A percentile compares a stretch with the other conserved stretches of the same genome.
These are phyloP conservation scores for Candida buenavistaensis DNA, from an alignment of 1,139 yeast genomes.

Conservation along the genomic window DNA sequence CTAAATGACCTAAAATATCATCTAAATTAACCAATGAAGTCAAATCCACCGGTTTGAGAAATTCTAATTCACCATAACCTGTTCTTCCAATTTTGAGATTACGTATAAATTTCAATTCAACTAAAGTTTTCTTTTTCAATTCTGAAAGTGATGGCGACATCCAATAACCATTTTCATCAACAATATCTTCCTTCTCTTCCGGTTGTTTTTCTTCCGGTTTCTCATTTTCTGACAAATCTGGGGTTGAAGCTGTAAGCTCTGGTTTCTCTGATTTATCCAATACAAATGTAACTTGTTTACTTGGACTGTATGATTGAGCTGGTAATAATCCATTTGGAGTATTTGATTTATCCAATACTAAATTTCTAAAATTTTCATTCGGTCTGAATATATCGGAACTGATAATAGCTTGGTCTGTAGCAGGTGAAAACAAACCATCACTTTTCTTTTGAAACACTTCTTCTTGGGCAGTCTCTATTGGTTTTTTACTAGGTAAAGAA, in stretches of 20 bases:
- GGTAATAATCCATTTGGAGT: conserved; percentile 14
- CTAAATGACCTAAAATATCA: conserved; percentile 64
- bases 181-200: conserved; percentile 31
- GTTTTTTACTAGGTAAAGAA: conserved; percentile 16
- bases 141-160: conserved; percentile 73
- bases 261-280: conserved; percentile 16
- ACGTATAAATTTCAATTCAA: conserved; percentile 63
- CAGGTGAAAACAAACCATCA: conserved; percentile 24
- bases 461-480: conserved; percentile 18
- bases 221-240: conserved; percentile 11
- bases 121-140: conserved; percentile 56
- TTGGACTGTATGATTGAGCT: conserved; percentile 14
- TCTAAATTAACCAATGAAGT: conserved; percentile 60
- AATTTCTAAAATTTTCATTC: conserved; percentile 53
- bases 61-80: conserved; percentile 76
- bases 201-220: conserved; percentile 25
- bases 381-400: conserved; percentile 76
- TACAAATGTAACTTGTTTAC: conserved; percentile 40
- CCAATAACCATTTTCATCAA: conserved; percentile 75
- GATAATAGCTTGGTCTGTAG: conserved; percentile 66
- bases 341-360: conserved; percentile 52
- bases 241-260: conserved; percentile 13
- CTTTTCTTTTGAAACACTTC: conserved; percentile 16
- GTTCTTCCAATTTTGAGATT: conserved; percentile 78
- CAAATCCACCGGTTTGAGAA: conserved; percentile 79